Evolutionary conservation across 495 filamentous ascomycete genomes (phyloP), one percentile per base, ranked within the genome.

Genomic region (Penicillium macrosclerotiorum): DNA sequence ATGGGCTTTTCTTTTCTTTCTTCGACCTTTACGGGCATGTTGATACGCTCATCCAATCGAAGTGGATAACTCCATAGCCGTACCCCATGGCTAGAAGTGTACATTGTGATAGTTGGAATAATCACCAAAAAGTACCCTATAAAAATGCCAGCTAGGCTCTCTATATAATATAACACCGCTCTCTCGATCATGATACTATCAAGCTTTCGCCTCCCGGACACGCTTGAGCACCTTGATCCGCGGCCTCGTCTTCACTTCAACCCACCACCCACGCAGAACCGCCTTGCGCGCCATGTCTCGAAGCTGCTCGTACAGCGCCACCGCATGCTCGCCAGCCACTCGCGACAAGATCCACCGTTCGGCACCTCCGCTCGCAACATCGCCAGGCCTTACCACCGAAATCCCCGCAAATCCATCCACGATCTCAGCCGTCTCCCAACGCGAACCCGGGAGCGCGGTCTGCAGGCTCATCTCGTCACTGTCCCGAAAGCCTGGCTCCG

Each of bases 381-480:
- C 60, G 8, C 74, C 79, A 3, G 84, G 83, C 42, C 68, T 76
- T 37, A 87, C 50, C 14, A 95, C 32, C 47, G 79, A 76, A 8
- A 95, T 51, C 0, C 92, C 89, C 9, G 74, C 77, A 64, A 83
- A 94, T 0, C 83, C 88, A 43, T 82, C 67, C 1, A 95, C 77
- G 0, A 79, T 76, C 14, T 78, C 79, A 7, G 93, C 64, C 8
- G 79, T 73, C 48, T 88, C 77, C 90, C 91, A 99, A 2, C 69
- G 68, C 5, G 59, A 54, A 9, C 8, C 35, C 14, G 53, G 52
- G 0, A 63, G 45, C 11, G 43, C 53, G n/a, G 0, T 24, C 1
- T 42, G 44, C 14, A 63, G 27, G 11, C 41, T 42, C 0, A 16
- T 50, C 22, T 60, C 59, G 43, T 63, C 59, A 4, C 14, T 16